phyloP scores from a whole-genome alignment of 495 filamentous ascomycete species.

The Penicillium steckii region DNA sequence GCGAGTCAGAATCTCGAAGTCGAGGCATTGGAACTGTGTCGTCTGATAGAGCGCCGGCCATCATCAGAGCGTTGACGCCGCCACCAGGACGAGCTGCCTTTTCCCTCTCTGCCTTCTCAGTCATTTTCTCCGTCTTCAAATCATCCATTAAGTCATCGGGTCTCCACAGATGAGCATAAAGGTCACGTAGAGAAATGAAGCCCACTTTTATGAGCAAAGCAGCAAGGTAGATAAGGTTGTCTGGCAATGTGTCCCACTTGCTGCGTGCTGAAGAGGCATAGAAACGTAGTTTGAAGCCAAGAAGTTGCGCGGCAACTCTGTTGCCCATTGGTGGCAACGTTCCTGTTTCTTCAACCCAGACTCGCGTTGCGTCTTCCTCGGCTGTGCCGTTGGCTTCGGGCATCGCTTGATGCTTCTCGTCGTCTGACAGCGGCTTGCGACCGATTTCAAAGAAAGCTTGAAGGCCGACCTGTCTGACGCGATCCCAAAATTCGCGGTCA shows the following conservation, averaged over 20 bases:
- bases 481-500: conserved; percentile 78
- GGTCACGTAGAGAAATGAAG: conserved; percentile 90
- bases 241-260: conserved; percentile 69
- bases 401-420: conserved; percentile 45
- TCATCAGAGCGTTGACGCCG: conserved; percentile 80
- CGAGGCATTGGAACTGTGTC: conserved; percentile 63
- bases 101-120: conserved; percentile 80
- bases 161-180: conserved; percentile 92
- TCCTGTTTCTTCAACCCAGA: conserved; percentile 76
- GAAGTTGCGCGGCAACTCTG: conserved; percentile 83
- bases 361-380: conserved; percentile 52
- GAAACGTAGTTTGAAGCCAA: conserved; percentile 97
- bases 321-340: conserved; percentile 85
- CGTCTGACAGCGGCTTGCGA: conserved; percentile 53
- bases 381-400: conserved; percentile 39
- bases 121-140: conserved; percentile 61
- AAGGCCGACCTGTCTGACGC: conserved; percentile 71
- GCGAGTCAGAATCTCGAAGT: conserved; percentile 41
- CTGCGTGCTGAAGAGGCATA: conserved; percentile 75
- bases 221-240: conserved; percentile 87
- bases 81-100: conserved; percentile 60
- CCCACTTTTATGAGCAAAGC: conserved; percentile 95
- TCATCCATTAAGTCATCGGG: conserved; percentile 76
- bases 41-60: conserved; percentile 83
- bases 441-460: conserved; percentile 86